These are phyloP conservation scores for Stenogyne calaminthoides DNA, from an alignment of 305 asterid species.

Conservation along the genomic window DNA sequence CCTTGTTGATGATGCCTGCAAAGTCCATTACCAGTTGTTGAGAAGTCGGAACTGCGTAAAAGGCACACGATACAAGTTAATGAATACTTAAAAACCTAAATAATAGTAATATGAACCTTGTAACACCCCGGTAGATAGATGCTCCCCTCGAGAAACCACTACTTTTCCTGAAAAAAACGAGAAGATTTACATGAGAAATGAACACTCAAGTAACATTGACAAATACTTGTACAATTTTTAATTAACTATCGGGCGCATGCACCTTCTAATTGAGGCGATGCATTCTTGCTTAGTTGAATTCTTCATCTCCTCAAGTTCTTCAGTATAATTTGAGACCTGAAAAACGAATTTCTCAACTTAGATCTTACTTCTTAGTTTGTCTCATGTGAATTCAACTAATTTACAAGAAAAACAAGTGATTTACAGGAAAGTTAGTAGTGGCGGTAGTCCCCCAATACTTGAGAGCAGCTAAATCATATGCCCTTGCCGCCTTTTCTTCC, in stretches of 20 bases:
- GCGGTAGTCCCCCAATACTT: constrained; percentile 97
- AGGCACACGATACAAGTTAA: neutral
- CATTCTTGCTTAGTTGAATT: constrained; percentile 84
- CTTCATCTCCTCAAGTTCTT: constrained; percentile 93
- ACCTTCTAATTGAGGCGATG: constrained; percentile 97
- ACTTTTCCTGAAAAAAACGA: constrained; percentile 58
- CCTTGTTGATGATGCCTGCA: constrained; percentile 99
- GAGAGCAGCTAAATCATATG: constrained; percentile 97
- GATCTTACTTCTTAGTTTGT: neutral
- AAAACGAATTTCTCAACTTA: constrained; percentile 9
- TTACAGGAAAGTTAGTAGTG: constrained; percentile 93
- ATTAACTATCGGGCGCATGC: constrained; percentile 21
- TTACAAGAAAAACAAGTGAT: neutral
- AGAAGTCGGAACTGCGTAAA: neutral
- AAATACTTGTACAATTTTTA: neutral
- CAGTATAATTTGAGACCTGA: constrained; percentile 69
- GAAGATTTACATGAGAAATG: neutral
- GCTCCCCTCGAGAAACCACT: constrained; percentile 98
- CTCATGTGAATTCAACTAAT: neutral
- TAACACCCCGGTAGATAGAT: constrained; percentile 84
- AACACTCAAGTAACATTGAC: neutral
- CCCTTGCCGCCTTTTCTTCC: constrained; percentile 95
- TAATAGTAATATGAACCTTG: constrained; percentile 53
- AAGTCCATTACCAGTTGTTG: neutral
- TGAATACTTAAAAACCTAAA: neutral